These are phyloP conservation scores for Teunomyces aglyptinius DNA, from an alignment of 805 yeast species.

Conservation along the genomic window DNA sequence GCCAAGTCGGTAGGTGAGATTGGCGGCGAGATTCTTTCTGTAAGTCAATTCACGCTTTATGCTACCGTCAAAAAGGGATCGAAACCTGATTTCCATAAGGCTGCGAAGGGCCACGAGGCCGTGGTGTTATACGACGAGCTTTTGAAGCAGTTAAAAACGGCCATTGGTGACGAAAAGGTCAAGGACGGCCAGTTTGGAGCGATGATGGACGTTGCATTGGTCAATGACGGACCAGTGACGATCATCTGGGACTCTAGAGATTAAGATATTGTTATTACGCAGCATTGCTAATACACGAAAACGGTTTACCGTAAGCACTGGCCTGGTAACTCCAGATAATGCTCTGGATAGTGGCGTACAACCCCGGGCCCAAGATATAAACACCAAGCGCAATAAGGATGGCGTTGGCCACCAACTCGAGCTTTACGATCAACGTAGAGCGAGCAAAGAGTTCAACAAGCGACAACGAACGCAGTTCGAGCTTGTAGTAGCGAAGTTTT, in stretches of 20 bases:
- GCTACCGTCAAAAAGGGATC: constrained; percentile 87
- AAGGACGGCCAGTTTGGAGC: constrained; percentile 93
- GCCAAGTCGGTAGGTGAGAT: constrained; percentile 54
- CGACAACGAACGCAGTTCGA: constrained; percentile 18
- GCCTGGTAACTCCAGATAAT: constrained; percentile 50
- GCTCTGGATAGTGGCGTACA: constrained; percentile 54
- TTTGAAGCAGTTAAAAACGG: constrained; percentile 42
- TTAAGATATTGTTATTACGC: constrained; percentile 7
- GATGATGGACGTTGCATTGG: constrained; percentile 90
- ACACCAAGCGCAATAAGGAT: constrained; percentile 46
- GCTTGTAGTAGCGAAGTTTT: constrained; percentile 13
- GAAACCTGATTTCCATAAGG: constrained; percentile 91
- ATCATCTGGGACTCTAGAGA: constrained; percentile 73
- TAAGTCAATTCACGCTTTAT: constrained; percentile 89
- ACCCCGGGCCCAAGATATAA: constrained; percentile 59
- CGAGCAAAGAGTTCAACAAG: constrained; percentile 23
- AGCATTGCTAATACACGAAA: constrained; percentile 46
- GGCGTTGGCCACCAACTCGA: constrained; percentile 36
- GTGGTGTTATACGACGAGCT: constrained; percentile 52
- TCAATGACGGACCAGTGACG: constrained; percentile 94
- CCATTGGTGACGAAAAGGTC: constrained; percentile 64
- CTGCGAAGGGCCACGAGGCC: constrained; percentile 75
- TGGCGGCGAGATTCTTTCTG: constrained; percentile 73
- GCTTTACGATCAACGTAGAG: constrained; percentile 28
- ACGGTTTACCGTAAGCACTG: constrained; percentile 50